phyloP scores from a whole-genome alignment of 2,329 filamentous ascomycete genomes.

The Fusarium newnesense region DNA sequence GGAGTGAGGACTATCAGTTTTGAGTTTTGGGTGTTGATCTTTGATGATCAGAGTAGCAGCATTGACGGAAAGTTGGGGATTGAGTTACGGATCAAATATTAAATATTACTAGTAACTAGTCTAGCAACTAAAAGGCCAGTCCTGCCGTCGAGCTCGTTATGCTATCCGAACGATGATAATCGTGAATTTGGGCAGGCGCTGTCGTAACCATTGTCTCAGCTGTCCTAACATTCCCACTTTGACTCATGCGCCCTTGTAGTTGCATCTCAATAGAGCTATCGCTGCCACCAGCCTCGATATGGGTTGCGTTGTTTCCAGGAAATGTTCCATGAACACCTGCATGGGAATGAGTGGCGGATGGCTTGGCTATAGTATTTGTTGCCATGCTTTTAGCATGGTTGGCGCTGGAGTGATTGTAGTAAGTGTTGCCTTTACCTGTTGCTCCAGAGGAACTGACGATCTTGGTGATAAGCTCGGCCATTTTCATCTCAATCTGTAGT shows the following conservation, averaged over 20 bases:
- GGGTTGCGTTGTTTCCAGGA: neutral
- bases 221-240: constrained; percentile 32
- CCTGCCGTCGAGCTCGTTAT: constrained; percentile 20
- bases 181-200: neutral
- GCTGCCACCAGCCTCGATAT: constrained; percentile 17
- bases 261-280: constrained; percentile 14
- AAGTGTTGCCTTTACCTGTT: constrained; percentile 7
- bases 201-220: constrained; percentile 34
- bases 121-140: no score
- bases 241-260: neutral
- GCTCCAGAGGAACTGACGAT: constrained; percentile 27
- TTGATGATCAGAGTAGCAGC: no score
- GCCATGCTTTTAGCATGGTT: neutral
- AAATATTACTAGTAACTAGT: no score
- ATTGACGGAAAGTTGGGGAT: neutral
- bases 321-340: neutral
- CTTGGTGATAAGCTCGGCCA: constrained; percentile 59
- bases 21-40: neutral
- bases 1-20: neutral
- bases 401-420: constrained; percentile 8
- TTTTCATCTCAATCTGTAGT: constrained; percentile 61
- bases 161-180: constrained; percentile 22
- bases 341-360: neutral
- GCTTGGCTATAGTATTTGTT: neutral
- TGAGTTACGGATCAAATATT: neutral